phyloP scores from a whole-genome alignment of 257 asterid species.

The Verbascum thapsus region DNA sequence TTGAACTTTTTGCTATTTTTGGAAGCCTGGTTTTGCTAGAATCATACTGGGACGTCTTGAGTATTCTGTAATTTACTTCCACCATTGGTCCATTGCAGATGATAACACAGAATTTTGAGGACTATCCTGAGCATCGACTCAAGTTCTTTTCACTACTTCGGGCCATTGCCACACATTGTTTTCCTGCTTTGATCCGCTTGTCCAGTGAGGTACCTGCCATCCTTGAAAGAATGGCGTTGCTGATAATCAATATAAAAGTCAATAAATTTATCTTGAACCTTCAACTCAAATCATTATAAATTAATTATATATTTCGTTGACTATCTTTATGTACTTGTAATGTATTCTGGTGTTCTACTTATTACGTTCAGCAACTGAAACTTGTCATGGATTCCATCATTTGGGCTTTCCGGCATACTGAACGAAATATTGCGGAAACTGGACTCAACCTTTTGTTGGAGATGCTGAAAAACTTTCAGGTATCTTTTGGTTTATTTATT shows the following conservation, averaged over 20 bases:
- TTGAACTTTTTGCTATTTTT: conserved; percentile 19
- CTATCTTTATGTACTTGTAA: conserved; percentile 6
- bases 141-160: conserved; percentile 91
- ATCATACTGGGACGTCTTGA: background rate
- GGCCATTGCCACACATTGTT: conserved; percentile 93
- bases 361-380: conserved; percentile 74
- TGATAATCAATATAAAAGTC: conserved; percentile 9
- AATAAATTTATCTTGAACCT: conserved; percentile 5
- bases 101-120: conserved; percentile 97
- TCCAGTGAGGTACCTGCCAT: conserved; percentile 72
- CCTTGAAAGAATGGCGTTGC: conserved; percentile 5
- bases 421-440: conserved; percentile 96
- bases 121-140: conserved; percentile 98
- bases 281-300: conserved; percentile 6
- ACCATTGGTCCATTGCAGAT: conserved; percentile 51
- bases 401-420: conserved; percentile 99
- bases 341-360: conserved; percentile 26
- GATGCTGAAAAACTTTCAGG: conserved; percentile 97
- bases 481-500: conserved; percentile 26
- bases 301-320: conserved; percentile 12
- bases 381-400: conserved; percentile 97
- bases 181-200: conserved; percentile 84
- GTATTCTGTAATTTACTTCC: conserved; percentile 17
- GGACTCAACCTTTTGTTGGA: conserved; percentile 89
- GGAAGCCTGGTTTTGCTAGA: conserved; percentile 14